Evolutionary conservation across 192 early-diverging fungal genomes (phyloP), one percentile per base, ranked within the genome.

Genomic region (Geranomyces variabilis): DNA sequence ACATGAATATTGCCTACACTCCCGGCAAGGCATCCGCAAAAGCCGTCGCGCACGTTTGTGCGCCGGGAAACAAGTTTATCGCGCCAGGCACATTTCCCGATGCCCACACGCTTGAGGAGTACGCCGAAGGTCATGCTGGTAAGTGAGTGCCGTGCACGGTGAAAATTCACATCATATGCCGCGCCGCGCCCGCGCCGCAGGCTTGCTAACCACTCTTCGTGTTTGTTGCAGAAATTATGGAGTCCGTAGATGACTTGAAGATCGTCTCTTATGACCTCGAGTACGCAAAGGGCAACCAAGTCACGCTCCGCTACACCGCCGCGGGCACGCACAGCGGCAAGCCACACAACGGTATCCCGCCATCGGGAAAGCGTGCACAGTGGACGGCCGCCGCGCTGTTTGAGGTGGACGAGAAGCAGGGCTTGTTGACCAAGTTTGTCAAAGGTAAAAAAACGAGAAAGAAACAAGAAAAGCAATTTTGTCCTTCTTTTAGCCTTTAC

Each of bases 231-330:
- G 63, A 36, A 36, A 45, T 64, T 5, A 64, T 64, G 63, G 29
- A 64, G 33, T 17, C 63, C 41, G 45, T 46, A 5, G 22, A 41
- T 36, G 63, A 64, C 22, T 36, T 64, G 9, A n/a, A 36, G 6
- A 64, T 64, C 34, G 43, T 45, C 41, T 64, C 63, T 36, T 64
- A 46, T 44, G 63, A 64, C 63, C 21, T 45, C 10, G 34, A 14
- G 5, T 64, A 26, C 43, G 63, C 63, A 19, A 41, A 64, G 9
- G 34, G 21, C 63, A 64, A 47, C 63, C 33, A 45, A 29, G 63
- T 64, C 21, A n/a, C 21, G 33, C 45, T 64, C 22, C 63, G 63
- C 45, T 64, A 64, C 63, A 45, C 63, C 41, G 63, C 63, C 45
- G n/a, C 17, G 8, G 63, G 63, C 33, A 12, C 63, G 13, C 63